These are phyloP conservation scores for Endoconidiophora laricicola DNA, from an alignment of 2,329 filamentous ascomycete species.

Conservation along the genomic window DNA sequence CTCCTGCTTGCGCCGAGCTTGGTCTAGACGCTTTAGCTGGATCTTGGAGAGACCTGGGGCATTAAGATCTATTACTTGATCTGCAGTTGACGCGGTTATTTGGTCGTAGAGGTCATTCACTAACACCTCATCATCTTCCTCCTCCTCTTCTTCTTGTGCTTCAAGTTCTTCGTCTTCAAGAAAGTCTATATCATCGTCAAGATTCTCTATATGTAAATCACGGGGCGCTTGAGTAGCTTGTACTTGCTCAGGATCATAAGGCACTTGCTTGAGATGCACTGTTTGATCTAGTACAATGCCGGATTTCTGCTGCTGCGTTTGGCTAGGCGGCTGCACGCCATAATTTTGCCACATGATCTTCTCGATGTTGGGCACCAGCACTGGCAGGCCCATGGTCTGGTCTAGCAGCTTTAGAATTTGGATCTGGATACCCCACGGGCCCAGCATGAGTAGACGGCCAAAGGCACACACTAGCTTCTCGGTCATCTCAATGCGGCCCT, in stretches of 20 bases:
- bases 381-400: conserved; percentile 63
- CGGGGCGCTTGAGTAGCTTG: too few species aligned
- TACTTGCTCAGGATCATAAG: neutral
- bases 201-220: neutral
- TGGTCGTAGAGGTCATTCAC: conserved; percentile 4
- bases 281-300: neutral
- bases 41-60: neutral
- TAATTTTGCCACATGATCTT: conserved; percentile 2
- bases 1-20: conserved; percentile 5
- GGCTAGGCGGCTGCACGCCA: neutral
- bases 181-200: neutral
- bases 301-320: neutral
- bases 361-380: conserved; percentile 24
- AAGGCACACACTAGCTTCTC: conserved; percentile 67
- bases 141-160: neutral
- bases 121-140: neutral
- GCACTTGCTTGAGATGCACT: neutral
- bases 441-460: conserved; percentile 58
- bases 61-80: neutral
- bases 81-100: neutral
- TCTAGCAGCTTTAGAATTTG: conserved; percentile 61
- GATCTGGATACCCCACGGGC: conserved; percentile 46
- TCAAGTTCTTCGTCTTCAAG: neutral
- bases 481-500: conserved; percentile 54
- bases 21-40: conserved; percentile 2